phyloP scores from a whole-genome alignment of 192 early-diverging fungal species.

The Coemansia sp. region DNA sequence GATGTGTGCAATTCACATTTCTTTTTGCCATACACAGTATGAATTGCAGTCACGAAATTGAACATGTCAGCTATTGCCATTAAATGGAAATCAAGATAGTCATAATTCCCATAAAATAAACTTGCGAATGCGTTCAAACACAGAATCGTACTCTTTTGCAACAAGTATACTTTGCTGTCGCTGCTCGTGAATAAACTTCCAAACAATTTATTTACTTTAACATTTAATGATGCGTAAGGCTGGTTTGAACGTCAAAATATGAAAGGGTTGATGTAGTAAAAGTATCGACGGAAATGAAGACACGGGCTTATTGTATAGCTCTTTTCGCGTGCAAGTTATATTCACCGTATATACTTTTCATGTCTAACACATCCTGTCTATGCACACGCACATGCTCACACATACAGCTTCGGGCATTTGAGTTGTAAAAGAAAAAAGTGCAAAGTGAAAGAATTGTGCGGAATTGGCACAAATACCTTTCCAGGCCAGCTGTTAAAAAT shows the following conservation, averaged over 20 bases:
- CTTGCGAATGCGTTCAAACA: background rate
- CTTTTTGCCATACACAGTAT: background rate
- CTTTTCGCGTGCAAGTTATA: background rate
- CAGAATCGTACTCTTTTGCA: background rate
- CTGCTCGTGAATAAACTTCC: background rate
- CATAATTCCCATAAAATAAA: background rate
- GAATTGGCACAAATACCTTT: background rate
- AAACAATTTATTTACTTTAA: background rate
- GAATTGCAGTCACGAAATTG: background rate
- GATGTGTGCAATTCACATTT: background rate
- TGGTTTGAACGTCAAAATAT: background rate
- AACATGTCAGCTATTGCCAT: background rate
- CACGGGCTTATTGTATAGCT: background rate
- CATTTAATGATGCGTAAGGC: background rate
- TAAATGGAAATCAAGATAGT: background rate
- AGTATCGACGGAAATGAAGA: background rate
- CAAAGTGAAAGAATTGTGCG: background rate
- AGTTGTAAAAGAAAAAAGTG: conserved; percentile 2
- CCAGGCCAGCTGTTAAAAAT: background rate
- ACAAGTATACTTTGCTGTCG: background rate
- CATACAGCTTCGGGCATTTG: background rate
- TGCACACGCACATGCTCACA: conserved; percentile 1
- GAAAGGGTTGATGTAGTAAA: background rate
- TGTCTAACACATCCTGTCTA: background rate
- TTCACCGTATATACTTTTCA: background rate